These are phyloP conservation scores for Suillus discolor DNA, from an alignment of 768 basidiomycete species.

Conservation along the genomic window DNA sequence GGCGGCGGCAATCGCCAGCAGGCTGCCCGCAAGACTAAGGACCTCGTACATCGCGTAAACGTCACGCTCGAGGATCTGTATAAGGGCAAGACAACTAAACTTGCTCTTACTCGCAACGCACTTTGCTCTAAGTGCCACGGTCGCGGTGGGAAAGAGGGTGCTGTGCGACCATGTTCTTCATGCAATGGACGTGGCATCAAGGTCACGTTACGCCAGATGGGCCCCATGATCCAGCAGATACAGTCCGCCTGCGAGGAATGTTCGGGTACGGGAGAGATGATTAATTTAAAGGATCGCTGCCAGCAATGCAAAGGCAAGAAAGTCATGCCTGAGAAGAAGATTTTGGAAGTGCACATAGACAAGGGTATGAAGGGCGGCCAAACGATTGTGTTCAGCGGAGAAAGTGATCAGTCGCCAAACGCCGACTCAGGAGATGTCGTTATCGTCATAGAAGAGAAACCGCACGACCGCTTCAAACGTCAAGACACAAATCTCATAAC, in stretches of 20 bases:
- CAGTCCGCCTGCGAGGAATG: slow-evolving; percentile 96
- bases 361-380: slow-evolving; percentile 97
- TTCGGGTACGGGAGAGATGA: slow-evolving; percentile 90
- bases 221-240: slow-evolving; percentile 99
- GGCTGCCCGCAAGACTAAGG: slow-evolving; percentile 92
- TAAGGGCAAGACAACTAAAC: slow-evolving; percentile 98
- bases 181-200: slow-evolving; percentile 93
- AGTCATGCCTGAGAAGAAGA: slow-evolving; percentile 90
- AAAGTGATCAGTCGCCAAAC: slow-evolving; percentile 90
- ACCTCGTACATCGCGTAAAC: slow-evolving; percentile 94
- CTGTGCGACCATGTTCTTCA: slow-evolving; percentile 73
- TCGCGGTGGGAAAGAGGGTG: slow-evolving; percentile 96
- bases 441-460: slow-evolving; percentile 92
- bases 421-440: slow-evolving; percentile 93
- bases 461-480: slow-evolving; percentile 86
- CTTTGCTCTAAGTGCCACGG: slow-evolving; percentile 94
- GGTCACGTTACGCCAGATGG: slow-evolving; percentile 93
- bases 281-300: slow-evolving; percentile 93
- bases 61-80: slow-evolving; percentile 98
- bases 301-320: slow-evolving; percentile 94
- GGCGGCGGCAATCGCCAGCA: slow-evolving; percentile 60
- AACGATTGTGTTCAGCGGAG: slow-evolving; percentile 85
- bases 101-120: slow-evolving; percentile 93
- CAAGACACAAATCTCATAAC: slow-evolving; percentile 85
- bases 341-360: slow-evolving; percentile 97